Evolutionary conservation across 2,329 filamentous ascomycete genomes (phyloP).

Genomic region (Ceratocystis colombiana): DNA sequence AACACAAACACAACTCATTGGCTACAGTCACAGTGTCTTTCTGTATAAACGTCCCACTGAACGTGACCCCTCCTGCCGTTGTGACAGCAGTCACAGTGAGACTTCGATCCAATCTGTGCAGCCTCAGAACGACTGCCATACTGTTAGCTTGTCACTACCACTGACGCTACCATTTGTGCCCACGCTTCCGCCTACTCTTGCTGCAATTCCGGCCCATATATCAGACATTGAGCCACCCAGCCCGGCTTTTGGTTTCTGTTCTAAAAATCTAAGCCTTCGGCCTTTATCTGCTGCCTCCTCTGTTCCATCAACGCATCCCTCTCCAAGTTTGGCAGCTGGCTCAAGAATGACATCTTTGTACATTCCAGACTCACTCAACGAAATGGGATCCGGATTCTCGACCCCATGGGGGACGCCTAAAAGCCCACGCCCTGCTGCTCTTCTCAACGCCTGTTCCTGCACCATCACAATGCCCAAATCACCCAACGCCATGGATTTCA

Average conservation of each 20-base stretch:
- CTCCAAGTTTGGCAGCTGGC: slow-evolving; percentile 4
- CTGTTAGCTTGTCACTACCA: too few relatives aligned
- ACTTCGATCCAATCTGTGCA: slow-evolving; percentile 15
- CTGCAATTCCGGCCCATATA: background rate
- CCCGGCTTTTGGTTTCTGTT: slow-evolving; percentile 23
- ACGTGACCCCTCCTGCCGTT: slow-evolving; percentile 3
- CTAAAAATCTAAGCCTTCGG: slow-evolving; percentile 18
- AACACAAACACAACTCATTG: slow-evolving; percentile 12
- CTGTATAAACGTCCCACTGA: background rate
- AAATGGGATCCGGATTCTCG: slow-evolving; percentile 10
- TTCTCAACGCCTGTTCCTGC: background rate
- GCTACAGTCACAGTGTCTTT: slow-evolving; percentile 1
- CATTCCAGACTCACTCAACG: slow-evolving; percentile 13
- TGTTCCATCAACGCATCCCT: slow-evolving; percentile 13
- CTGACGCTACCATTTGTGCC: background rate
- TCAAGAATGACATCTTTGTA: slow-evolving; percentile 5
- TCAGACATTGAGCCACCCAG: slow-evolving; percentile 17
- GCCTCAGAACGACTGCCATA: background rate
- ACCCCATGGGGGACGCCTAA: background rate
- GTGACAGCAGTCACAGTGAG: slow-evolving; percentile 16
- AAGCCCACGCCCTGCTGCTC: background rate
- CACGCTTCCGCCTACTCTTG: background rate
- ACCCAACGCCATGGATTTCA: background rate
- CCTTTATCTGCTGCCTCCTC: background rate
- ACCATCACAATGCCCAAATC: slow-evolving; percentile 4